These are phyloP conservation scores for Torulaspora franciscae DNA, from an alignment of 805 yeast genomes.

Conservation along the genomic window DNA sequence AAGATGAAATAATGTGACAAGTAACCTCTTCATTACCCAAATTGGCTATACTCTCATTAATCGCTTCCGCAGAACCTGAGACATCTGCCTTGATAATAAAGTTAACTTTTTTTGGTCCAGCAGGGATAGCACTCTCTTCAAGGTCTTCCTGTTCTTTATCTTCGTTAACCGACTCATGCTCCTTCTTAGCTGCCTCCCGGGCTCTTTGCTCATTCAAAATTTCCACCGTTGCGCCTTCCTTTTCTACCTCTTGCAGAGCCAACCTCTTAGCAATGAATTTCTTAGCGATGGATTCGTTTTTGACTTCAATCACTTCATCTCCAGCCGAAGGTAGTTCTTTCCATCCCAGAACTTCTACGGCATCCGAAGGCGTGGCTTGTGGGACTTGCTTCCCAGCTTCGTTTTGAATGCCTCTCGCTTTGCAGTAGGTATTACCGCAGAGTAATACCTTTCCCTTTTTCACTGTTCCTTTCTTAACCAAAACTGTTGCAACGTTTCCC, in stretches of 20 bases:
- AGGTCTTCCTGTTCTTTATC: slow-evolving; percentile 31
- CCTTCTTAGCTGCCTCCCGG: slow-evolving; percentile 47
- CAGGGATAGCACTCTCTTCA: slow-evolving; percentile 7
- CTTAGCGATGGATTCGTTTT: slow-evolving; percentile 68
- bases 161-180: slow-evolving; percentile 36
- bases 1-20: slow-evolving; percentile 62
- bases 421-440: slow-evolving; percentile 84
- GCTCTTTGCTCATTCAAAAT: slow-evolving; percentile 62
- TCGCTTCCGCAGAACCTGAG: slow-evolving; percentile 92
- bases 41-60: slow-evolving; percentile 69
- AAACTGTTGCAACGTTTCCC: slow-evolving; percentile 81
- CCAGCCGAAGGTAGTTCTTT: slow-evolving; percentile 89
- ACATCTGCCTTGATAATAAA: slow-evolving; percentile 88
- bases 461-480: slow-evolving; percentile 74
- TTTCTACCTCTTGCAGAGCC: slow-evolving; percentile 52
- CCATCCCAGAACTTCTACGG: slow-evolving; percentile 93
- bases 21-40: slow-evolving; percentile 85
- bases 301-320: slow-evolving; percentile 72
- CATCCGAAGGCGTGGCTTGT: slow-evolving; percentile 77
- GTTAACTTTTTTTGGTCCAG: slow-evolving; percentile 38
- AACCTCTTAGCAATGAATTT: slow-evolving; percentile 63
- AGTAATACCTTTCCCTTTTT: slow-evolving; percentile 68
- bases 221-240: slow-evolving; percentile 62
- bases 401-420: slow-evolving; percentile 71
- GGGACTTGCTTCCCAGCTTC: slow-evolving; percentile 62